These are phyloP conservation scores for Megacollybia marginata DNA, from an alignment of 768 basidiomycete species.

Conservation along the genomic window DNA sequence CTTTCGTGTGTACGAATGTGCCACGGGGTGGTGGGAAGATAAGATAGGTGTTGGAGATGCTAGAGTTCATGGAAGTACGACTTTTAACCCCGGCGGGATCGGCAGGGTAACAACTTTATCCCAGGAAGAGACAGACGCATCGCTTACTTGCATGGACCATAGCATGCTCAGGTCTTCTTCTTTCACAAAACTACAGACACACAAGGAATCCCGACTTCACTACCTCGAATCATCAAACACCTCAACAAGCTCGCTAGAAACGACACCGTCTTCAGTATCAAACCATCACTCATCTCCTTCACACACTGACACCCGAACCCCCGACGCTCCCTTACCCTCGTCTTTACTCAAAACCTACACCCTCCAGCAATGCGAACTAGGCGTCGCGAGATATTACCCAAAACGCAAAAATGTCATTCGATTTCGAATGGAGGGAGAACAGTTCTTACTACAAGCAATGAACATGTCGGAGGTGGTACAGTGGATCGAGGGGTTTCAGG, in stretches of 20 bases:
- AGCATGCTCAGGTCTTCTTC: background rate
- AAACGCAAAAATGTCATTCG: conserved; percentile 95
- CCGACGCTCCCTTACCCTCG: conserved; percentile 19
- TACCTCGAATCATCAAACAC: conserved; percentile 2
- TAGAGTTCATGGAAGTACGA: too few species aligned
- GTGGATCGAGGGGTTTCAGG: conserved; percentile 96
- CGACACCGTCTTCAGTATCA: background rate
- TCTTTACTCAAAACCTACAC: conserved; percentile 63
- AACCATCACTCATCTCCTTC: background rate
- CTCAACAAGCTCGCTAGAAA: background rate
- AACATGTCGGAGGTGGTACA: conserved; percentile 81
- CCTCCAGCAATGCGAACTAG: conserved; percentile 87
- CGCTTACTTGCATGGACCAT: too few species aligned
- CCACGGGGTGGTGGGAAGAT: conserved; percentile 66
- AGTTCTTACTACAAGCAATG: conserved; percentile 87
- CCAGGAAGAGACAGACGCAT: too few species aligned
- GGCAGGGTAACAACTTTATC: too few species aligned
- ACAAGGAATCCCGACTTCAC: conserved; percentile 1
- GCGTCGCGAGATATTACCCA: conserved; percentile 87
- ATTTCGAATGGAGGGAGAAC: conserved; percentile 88
- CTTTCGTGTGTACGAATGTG: conserved; percentile 65
- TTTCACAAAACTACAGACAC: conserved; percentile 12
- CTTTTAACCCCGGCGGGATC: too few species aligned
- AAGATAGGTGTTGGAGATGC: conserved; percentile 66
- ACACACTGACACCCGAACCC: conserved; percentile 5